These are phyloP conservation scores for Fusarium begoniae DNA, from an alignment of 2,329 filamentous ascomycete genomes.

Conservation along the genomic window DNA sequence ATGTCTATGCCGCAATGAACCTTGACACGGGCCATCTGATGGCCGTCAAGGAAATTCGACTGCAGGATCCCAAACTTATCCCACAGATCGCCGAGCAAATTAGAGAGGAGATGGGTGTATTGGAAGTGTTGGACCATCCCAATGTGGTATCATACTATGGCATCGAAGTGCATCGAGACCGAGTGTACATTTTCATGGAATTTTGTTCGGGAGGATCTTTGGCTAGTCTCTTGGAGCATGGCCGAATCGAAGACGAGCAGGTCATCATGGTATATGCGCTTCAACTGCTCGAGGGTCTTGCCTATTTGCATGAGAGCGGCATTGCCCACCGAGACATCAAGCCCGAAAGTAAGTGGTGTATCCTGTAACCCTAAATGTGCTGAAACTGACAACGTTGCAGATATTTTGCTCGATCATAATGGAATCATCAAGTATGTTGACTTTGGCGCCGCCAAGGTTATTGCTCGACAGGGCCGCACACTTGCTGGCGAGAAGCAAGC, in stretches of 20 bases:
- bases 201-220: slow-evolving; percentile 96
- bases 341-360: slow-evolving; percentile 81
- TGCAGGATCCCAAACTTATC: slow-evolving; percentile 96
- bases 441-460: slow-evolving; percentile 96
- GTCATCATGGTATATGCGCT: slow-evolving; percentile 97
- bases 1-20: slow-evolving; percentile 97
- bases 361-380: neutral
- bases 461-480: slow-evolving; percentile 91
- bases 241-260: slow-evolving; percentile 96
- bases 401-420: slow-evolving; percentile 96
- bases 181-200: slow-evolving; percentile 99
- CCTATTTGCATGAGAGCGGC: slow-evolving; percentile 88
- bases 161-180: slow-evolving; percentile 97
- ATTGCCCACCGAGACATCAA: slow-evolving; percentile 99
- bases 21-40: slow-evolving; percentile 95
- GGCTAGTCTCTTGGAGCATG: slow-evolving; percentile 89
- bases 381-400: slow-evolving; percentile 53
- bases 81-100: slow-evolving; percentile 94
- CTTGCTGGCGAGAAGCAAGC: slow-evolving; percentile 70
- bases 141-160: slow-evolving; percentile 98
- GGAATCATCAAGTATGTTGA: slow-evolving; percentile 99
- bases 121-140: slow-evolving; percentile 95
- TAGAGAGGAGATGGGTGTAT: slow-evolving; percentile 94
- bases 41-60: slow-evolving; percentile 97
- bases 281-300: slow-evolving; percentile 92